Conservation (phyloP, 495 filamentous ascomycete species). For the Aspergillus egyptiacus region DNA sequence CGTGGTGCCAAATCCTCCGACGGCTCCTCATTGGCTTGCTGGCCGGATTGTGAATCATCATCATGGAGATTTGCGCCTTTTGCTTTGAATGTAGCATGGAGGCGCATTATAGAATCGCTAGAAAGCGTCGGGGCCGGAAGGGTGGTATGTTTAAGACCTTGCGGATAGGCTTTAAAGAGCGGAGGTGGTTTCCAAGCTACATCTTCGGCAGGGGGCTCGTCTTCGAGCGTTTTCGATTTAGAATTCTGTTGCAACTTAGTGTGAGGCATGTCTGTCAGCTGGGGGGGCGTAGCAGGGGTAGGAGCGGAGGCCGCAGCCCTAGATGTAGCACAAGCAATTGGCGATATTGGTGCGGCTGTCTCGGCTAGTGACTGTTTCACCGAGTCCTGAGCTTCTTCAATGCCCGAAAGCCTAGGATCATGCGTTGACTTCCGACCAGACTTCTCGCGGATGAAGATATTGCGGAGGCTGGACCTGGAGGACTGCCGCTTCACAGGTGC, state of each 20-base stretch:
- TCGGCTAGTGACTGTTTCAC: slow-evolving; percentile 10
- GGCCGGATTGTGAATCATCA: slow-evolving; percentile 25
- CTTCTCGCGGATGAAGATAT: slow-evolving; percentile 38
- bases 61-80: slow-evolving; percentile 36
- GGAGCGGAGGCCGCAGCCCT: slow-evolving; percentile 25
- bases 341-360: slow-evolving; percentile 22
- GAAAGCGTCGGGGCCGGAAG: slow-evolving; percentile 46
- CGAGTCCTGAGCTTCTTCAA: slow-evolving; percentile 27
- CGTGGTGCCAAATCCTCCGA: slow-evolving; percentile 23
- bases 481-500: slow-evolving; percentile 32
- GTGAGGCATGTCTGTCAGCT: slow-evolving; percentile 18
- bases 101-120: slow-evolving; percentile 57
- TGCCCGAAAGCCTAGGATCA: slow-evolving; percentile 30
- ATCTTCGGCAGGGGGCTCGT: slow-evolving; percentile 19
- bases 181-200: slow-evolving; percentile 70
- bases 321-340: slow-evolving; percentile 22
- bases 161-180: slow-evolving; percentile 86
- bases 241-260: slow-evolving; percentile 20
- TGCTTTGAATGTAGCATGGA: slow-evolving; percentile 37
- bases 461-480: slow-evolving; percentile 38
- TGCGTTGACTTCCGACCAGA: slow-evolving; percentile 19
- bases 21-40: slow-evolving; percentile 20
- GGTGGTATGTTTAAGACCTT: slow-evolving; percentile 58
- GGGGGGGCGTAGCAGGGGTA: slow-evolving; percentile 25
- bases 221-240: slow-evolving; percentile 20